Percentiles rank a stretch among this genome's conserved stretches.
Evolutionary conservation across 805 yeast genomes (phyloP).

Genomic region (Saturnispora ahearnii): DNA sequence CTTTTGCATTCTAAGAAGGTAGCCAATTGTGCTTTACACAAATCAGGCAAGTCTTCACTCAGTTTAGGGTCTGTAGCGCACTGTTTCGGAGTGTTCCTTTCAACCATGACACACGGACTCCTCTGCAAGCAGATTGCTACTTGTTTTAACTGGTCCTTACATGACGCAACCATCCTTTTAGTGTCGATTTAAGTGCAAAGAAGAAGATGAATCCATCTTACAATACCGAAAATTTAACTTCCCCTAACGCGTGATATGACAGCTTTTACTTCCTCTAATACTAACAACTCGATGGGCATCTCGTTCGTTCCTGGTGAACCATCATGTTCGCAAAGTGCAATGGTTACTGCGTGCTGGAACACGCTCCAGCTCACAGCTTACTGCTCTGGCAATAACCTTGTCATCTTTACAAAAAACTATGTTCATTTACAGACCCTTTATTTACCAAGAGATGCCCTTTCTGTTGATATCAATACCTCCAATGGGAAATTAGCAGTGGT

Average conservation of each 20-base stretch:
- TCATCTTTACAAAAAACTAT: slow-evolving; percentile 46
- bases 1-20: slow-evolving; percentile 85
- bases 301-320: slow-evolving; percentile 84
- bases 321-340: slow-evolving; percentile 44
- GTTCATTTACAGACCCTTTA: slow-evolving; percentile 68
- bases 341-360: slow-evolving; percentile 58
- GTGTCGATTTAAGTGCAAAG: not conserved
- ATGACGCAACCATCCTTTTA: slow-evolving; percentile 54
- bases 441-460: slow-evolving; percentile 53
- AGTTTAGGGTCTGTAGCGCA: slow-evolving; percentile 78
- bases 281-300: slow-evolving; percentile 40
- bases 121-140: slow-evolving; percentile 92
- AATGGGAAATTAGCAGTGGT: slow-evolving; percentile 60
- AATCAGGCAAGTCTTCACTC: slow-evolving; percentile 69
- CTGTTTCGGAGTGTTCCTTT: slow-evolving; percentile 81
- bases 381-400: slow-evolving; percentile 82
- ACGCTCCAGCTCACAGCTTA: slow-evolving; percentile 56
- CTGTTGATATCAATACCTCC: slow-evolving; percentile 52
- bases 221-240: not conserved
- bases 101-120: slow-evolving; percentile 90
- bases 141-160: slow-evolving; percentile 91
- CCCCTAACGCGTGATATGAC: slow-evolving; percentile 1
- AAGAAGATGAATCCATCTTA: not conserved
- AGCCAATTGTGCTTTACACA: slow-evolving; percentile 75
- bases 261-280: not conserved